These are phyloP conservation scores for Ajuga chamaepitys DNA, from an alignment of 257 asterid species.

Conservation along the genomic window DNA sequence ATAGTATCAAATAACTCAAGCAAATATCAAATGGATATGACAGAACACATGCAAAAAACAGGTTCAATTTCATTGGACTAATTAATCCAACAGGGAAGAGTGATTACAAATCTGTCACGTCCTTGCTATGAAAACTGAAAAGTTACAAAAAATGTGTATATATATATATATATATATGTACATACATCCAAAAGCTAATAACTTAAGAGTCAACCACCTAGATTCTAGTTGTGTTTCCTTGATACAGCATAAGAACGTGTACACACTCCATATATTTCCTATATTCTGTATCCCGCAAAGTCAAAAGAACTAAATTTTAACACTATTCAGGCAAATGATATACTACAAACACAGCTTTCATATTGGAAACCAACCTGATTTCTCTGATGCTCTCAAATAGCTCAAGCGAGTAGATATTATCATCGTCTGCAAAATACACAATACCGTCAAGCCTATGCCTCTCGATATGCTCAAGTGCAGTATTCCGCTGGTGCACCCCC, in stretches of 20 bases:
- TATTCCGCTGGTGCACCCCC: constrained; percentile 83
- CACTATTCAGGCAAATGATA: neutral
- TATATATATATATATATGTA: too few relatives aligned
- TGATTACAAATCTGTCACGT: constrained; percentile 1
- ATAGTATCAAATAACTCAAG: neutral
- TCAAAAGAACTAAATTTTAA: constrained; percentile 1
- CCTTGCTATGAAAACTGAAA: neutral
- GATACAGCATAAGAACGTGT: neutral
- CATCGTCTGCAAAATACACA: constrained; percentile 92
- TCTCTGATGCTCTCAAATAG: constrained; percentile 68
- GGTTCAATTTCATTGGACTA: neutral
- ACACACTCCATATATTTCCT: neutral
- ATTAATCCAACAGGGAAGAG: constrained; percentile 3
- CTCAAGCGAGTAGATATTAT: constrained; percentile 69
- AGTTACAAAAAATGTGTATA: too few relatives aligned
- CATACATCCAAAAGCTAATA: neutral
- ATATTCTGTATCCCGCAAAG: constrained; percentile 1
- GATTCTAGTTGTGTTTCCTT: neutral
- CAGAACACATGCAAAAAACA: neutral
- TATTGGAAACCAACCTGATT: constrained; percentile 49
- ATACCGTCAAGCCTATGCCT: constrained; percentile 81
- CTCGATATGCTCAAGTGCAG: constrained; percentile 88
- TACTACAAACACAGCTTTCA: neutral
- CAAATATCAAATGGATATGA: neutral
- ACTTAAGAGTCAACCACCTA: neutral